A percentile compares a stretch with the other conserved stretches of the same genome.
Conservation (phyloP, 2,329 filamentous ascomycete genomes). For the Emericellopsis atlantica region DNA sequence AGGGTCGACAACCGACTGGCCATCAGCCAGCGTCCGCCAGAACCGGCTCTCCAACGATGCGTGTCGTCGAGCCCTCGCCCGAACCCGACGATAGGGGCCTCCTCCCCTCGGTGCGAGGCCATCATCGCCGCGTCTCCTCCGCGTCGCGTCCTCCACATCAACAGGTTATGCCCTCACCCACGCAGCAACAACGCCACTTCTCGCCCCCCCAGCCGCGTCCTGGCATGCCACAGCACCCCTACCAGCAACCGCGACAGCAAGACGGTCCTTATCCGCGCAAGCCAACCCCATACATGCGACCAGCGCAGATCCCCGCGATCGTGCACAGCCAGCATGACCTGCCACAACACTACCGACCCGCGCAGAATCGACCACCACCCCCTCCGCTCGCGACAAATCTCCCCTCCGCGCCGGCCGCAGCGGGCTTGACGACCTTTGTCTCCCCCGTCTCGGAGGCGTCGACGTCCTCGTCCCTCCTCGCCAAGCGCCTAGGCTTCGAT, state of each 20-base stretch:
- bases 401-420: slow-evolving; percentile 4
- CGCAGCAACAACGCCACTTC: slow-evolving; percentile 7
- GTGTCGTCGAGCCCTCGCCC: slow-evolving; percentile 21
- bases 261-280: slow-evolving; percentile 6
- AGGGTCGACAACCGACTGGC: slow-evolving; percentile 1
- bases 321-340: background rate
- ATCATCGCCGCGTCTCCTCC: background rate
- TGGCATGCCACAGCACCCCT: slow-evolving; percentile 6
- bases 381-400: slow-evolving; percentile 3
- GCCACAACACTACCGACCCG: background rate
- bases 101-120: slow-evolving; percentile 6
- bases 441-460: slow-evolving; percentile 8
- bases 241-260: slow-evolving; percentile 4
- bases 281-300: background rate
- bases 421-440: slow-evolving; percentile 8
- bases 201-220: slow-evolving; percentile 3
- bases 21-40: slow-evolving; percentile 4
- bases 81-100: slow-evolving; percentile 11
- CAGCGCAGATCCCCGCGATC: background rate
- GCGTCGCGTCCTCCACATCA: background rate
- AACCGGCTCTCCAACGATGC: slow-evolving; percentile 21
- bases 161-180: background rate
- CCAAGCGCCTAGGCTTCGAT: slow-evolving; percentile 37
- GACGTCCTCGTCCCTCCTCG: slow-evolving; percentile 29
- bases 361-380: slow-evolving; percentile 11